Base-by-base conservation (phyloP, 257 asterid species). In the Nicotiana tabacum region DNA sequence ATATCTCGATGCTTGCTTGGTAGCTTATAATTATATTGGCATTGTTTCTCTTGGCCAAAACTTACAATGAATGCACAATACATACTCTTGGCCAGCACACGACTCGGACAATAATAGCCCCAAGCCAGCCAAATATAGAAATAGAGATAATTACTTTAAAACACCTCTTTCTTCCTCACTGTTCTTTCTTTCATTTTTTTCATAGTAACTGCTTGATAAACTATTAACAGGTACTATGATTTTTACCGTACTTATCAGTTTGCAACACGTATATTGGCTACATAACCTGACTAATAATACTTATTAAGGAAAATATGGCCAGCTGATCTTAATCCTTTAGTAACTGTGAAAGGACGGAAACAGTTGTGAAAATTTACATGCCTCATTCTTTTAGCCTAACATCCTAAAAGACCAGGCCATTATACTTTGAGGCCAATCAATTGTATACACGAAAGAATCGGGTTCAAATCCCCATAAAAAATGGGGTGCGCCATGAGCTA, bases 371-470 rank as follows among this genome's bases (percentile, higher is more conserved):
- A 84, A 78, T 82, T 82, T 86, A 79, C 84, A 78, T 51, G 80
- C 89, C 87, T 70, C 87, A 82, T 61, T 72, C 51, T 62, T 35
- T 56, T 11, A 76, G 81, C 86, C 87, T 51, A 81, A 82, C 77
- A 77, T 65, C 80, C 84, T 85, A 70, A 85, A 84, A 85, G 66
- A 77, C 78, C 83, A 87, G 92, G 90, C 91, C 89, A 83, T 57
- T 78, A 87, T 43, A 83, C 66, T 82, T 43, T 70, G 86, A 81
- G 87, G 86, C 85, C 85, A 83, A 86, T 87, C 82, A 85, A 85
- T 84, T 86, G 90, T 83, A 86, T 85, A 82, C 78, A 77, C 82
- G 84, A 85, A 86, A 86, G 86, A 84, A 86, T 84, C 8, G 18
- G 81, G 80, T 76, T 62, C 79, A 35, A 82, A 69, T 77, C 82